Evolutionary conservation across 192 early-diverging fungal genomes (phyloP), one percentile per base, ranked within the genome.

Genomic region (Lobosporangium transversale): DNA sequence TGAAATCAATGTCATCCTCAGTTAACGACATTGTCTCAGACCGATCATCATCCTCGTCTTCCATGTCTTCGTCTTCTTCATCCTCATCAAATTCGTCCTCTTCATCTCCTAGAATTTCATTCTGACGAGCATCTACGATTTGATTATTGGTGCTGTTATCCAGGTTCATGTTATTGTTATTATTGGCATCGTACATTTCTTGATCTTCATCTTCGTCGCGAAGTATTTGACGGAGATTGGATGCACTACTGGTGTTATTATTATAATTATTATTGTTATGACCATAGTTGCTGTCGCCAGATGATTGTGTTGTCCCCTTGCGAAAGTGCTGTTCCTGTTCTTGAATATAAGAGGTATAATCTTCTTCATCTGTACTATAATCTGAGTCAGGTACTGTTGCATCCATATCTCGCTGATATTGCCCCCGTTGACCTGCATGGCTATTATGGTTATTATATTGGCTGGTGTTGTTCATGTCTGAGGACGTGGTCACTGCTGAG

Each of bases 1-100:
- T 82, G 74, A 89, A 91, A 67, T 95, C 89, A 53, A 95, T 94
- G 36, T 88, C 80, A 33, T 86, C 71, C 59, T 86, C 83, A 20
- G 87, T 82, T n/a, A 87, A 64, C 40, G 81, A 80, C 24, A 81
- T 44, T 4, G 70, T 69, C 6, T 85, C 83, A 3, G 83, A 81
- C 6, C 81, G 79, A 17, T 85, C 80, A 18, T 85, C 79, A 20
- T 68, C 54, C 3, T 60, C 62, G 6, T 79, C 80, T 17, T 80
- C 70, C 0, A 61, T 63, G 1, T 79, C 62, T 18, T 71, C 73
- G 23, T 83, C 78, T 12, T 80, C 78, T 24, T 83, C 68, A 54
- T 73, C 63, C 4, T 80, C 68, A 21, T 78, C 62, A 21, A 55
- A 58, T 40, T 76, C 67, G 4, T 76, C 70, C 23, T 64, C 59